Base-by-base conservation (phyloP, 257 asterid genomes). In the Coffea eugenioides region DNA sequence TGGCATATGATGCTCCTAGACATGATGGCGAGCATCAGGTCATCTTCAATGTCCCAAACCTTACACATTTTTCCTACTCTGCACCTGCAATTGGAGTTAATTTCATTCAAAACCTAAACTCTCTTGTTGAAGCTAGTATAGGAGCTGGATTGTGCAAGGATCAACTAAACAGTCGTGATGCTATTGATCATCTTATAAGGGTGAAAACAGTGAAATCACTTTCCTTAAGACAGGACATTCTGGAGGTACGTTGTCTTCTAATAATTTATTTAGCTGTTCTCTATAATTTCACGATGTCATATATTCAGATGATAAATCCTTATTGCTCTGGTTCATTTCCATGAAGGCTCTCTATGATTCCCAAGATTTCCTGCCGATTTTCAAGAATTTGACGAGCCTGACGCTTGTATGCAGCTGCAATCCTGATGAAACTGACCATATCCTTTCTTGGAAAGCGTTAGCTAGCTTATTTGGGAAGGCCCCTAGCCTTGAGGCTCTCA, bases 111-210 rank as follows among this genome's bases (percentile, higher is more conserved):
- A 74, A 39, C 46, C 21, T 74, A 25, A 56, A 56, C 52, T 31
- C 52, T 56, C 78, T 74, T 54, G 52, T 56, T 34, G 68, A 45
- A 56, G 68, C 78, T 23, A 74, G 41, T 36, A 36, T 73, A 31
- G 41, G 48, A 18, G 52, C 13, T 52, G 67, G 39, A 31, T 8
- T 41, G 12, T 45, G 3, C 3, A 10, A 18, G 18, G 11, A 18
- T 8, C 49, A 6, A 18, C 16, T 52, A 8, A 31, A 8, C 1
- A n/a, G 49, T 3, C 52, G 1, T 0, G 69, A 74, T 56, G 78
- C 27, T 23, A 57, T 56, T 36, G 23, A 36, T 12, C 78, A 56
- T 54, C 78, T 74, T 56, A 49, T 16, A 36, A n/a, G 69, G 11
- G 54, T 20, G 0, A 69, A 74, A 21, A 56, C 39, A 2, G 78